Evolutionary conservation across 1,139 yeast species (phyloP).

Genomic region (Scheffersomyces parashehatae): DNA sequence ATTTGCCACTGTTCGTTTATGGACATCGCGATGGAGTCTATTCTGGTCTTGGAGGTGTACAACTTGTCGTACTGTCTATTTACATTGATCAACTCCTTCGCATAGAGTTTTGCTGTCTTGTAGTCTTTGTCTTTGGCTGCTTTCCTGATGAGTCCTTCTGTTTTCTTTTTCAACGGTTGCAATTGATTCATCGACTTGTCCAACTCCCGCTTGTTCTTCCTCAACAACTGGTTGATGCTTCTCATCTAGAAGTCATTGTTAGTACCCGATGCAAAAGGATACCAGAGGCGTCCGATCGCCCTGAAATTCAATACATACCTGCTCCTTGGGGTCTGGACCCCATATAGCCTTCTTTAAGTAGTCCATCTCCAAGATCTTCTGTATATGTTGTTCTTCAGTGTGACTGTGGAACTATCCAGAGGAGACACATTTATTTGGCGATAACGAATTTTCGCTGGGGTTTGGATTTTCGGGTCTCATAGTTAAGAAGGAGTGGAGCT

Average conservation of each 20-base stretch:
- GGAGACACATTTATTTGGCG: too few relatives aligned
- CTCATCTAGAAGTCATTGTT: conserved; percentile 49
- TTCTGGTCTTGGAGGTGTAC: conserved; percentile 78
- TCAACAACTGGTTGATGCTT: conserved; percentile 75
- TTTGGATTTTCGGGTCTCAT: too few relatives aligned
- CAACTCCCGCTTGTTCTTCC: conserved; percentile 82
- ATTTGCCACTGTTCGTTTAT: conserved; percentile 90
- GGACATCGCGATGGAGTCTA: conserved; percentile 84
- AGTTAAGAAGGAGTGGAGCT: too few relatives aligned
- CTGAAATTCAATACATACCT: conserved; percentile 39
- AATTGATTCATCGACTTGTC: conserved; percentile 76
- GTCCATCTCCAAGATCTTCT: conserved; percentile 47
- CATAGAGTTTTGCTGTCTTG: conserved; percentile 75
- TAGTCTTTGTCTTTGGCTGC: conserved; percentile 79
- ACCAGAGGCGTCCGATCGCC: too few relatives aligned
- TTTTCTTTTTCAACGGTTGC: conserved; percentile 64
- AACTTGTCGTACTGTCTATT: conserved; percentile 75
- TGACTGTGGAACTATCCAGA: too few relatives aligned
- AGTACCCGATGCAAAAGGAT: not conserved
- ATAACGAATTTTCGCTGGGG: too few relatives aligned
- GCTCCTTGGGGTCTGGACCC: conserved; percentile 97
- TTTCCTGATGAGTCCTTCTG: conserved; percentile 70
- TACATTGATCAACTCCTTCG: conserved; percentile 76
- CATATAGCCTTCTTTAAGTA: conserved; percentile 79
- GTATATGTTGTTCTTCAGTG: too few relatives aligned